Base-by-base conservation (phyloP, 1,139 yeast genomes). In the Zygoascus hellenicus region DNA sequence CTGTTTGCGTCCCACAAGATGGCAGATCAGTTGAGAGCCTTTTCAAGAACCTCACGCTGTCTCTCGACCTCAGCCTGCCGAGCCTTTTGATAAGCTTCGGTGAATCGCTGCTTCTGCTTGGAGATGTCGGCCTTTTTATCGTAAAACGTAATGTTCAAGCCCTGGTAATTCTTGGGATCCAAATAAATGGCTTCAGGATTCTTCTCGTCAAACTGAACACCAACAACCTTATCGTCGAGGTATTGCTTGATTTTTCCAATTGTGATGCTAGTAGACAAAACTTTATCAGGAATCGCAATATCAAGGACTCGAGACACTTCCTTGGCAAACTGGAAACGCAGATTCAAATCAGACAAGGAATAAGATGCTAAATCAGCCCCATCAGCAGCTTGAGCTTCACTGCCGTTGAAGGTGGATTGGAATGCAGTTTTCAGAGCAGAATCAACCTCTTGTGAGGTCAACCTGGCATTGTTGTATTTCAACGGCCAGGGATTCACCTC, bases 131-230 rank as follows among this genome's bases (percentile, higher is more conserved):
- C 69, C 49, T 65, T 68, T 13, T 62, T 61, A 45, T 69, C 70
- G n/a, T 70, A 66, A 29, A 79, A 58, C 17, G 66, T 64, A 47
- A 81, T 67, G 59, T 80, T 80, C 32, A 76, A 67, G 39, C 80
- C 76, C 19, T 65, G 67, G 52, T 71, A 77, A 14, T 70, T 70
- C 30, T 66, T 61, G 16, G 68, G 65, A 51, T 78, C 74, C 56
- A 87, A 69, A 64, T 83, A 78, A 46, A 88, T 77, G 38, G 88
- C 92, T 54, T 84, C 78, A 22, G 96, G 94, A 62, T 80, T 78
- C 60, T 82, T 75, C 64, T 84, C 95, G 56, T 76, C 75, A 67
- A 72, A 77, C 45, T 63, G 66, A 11, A 70, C 66, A 32, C 77
- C 76, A 31, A 75, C 68, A 9, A 83, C 71, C 41, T 74, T 65